Percentiles rank a stretch among this genome's conserved stretches.
These are phyloP conservation scores for Lophiotrema nucula DNA, from an alignment of 495 filamentous ascomycete species.

Conservation along the genomic window DNA sequence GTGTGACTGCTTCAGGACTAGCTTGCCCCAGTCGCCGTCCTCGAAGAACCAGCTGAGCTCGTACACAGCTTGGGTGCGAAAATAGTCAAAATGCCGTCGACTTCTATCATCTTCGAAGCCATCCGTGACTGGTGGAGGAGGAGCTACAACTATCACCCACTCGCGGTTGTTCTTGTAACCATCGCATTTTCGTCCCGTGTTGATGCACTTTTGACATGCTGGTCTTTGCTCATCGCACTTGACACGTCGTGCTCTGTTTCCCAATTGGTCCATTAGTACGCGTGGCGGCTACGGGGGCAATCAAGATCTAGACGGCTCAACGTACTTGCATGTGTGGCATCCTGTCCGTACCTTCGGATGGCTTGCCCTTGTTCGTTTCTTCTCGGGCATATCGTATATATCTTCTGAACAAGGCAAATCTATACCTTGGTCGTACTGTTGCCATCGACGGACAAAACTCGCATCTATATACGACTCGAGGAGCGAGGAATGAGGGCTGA, in stretches of 20 bases:
- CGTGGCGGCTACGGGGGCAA: neutral
- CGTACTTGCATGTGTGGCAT: constrained; percentile 32
- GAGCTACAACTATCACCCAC: constrained; percentile 23
- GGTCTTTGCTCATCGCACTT: constrained; percentile 50
- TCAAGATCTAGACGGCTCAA: neutral
- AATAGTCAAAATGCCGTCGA: constrained; percentile 29
- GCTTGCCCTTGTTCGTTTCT: constrained; percentile 23
- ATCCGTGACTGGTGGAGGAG: constrained; percentile 15
- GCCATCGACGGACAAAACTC: neutral
- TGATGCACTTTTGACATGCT: constrained; percentile 43
- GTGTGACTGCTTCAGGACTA: constrained; percentile 22
- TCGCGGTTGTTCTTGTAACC: constrained; percentile 39
- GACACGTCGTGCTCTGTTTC: constrained; percentile 41
- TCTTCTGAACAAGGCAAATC: neutral
- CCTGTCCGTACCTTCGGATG: constrained; percentile 26
- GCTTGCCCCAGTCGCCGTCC: constrained; percentile 11
- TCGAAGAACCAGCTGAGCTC: constrained; percentile 30
- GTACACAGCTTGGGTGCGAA: constrained; percentile 17
- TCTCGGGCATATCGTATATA: constrained; percentile 10
- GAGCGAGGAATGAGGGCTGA: neutral
- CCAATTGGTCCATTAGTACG: constrained; percentile 6
- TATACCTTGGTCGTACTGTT: neutral
- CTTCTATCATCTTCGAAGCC: constrained; percentile 28
- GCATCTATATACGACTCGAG: constrained; percentile 8
- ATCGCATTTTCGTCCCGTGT: constrained; percentile 45